phyloP scores from a whole-genome alignment of 805 yeast genomes.

The Lachancea meyersii region DNA sequence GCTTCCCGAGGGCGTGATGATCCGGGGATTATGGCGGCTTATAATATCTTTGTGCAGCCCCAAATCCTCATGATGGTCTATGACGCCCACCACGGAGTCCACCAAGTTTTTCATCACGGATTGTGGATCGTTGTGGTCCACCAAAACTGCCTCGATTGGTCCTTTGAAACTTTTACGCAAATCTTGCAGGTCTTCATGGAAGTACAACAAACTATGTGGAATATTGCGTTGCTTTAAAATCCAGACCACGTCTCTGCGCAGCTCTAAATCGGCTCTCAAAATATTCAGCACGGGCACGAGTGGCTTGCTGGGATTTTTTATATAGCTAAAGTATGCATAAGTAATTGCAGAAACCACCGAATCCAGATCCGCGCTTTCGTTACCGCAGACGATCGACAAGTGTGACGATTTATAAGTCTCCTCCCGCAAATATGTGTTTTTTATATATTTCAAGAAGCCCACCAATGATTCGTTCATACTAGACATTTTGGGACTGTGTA shows the following conservation, averaged over 20 bases:
- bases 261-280: constrained; percentile 52
- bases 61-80: constrained; percentile 88
- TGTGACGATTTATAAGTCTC: constrained; percentile 1
- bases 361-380: constrained; percentile 85
- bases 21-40: constrained; percentile 43
- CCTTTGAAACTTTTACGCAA: constrained; percentile 12
- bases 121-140: constrained; percentile 75
- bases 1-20: constrained; percentile 62
- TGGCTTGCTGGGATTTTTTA: constrained; percentile 29
- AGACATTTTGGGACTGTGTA: background rate
- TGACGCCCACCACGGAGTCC: constrained; percentile 46
- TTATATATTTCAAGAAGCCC: constrained; percentile 13
- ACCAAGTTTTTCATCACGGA: constrained; percentile 37
- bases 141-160: constrained; percentile 48
- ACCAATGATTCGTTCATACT: constrained; percentile 11
- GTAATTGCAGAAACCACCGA: constrained; percentile 73
- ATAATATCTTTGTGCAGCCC: constrained; percentile 39
- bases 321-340: constrained; percentile 54
- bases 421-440: constrained; percentile 6
- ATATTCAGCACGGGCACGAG: constrained; percentile 74
- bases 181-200: constrained; percentile 56
- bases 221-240: constrained; percentile 47
- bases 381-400: constrained; percentile 43
- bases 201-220: constrained; percentile 46
- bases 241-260: constrained; percentile 65